phyloP scores from a whole-genome alignment of 768 basidiomycete genomes.

The Mycena haematopus region DNA sequence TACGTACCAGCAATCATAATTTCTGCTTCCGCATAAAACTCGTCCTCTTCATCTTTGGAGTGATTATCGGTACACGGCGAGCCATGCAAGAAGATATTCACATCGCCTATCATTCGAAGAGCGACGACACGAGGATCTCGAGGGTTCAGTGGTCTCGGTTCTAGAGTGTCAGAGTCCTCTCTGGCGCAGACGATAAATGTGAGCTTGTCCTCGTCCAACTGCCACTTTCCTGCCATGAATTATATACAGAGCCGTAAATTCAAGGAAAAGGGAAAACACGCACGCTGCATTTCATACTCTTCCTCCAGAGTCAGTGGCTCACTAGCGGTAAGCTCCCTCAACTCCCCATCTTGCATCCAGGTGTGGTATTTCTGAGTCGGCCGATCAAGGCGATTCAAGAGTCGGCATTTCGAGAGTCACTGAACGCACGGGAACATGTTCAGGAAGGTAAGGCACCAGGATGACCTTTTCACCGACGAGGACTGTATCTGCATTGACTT shows the following conservation, averaged over 20 bases:
- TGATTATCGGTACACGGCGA: constrained; percentile 25
- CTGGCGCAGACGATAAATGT: constrained; percentile 88
- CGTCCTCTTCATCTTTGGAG: constrained; percentile 39
- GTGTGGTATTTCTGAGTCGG: constrained; percentile 73
- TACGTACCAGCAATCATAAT: constrained; percentile 89
- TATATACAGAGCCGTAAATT: not conserved
- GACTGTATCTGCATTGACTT: constrained; percentile 66
- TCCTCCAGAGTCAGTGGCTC: constrained; percentile 82
- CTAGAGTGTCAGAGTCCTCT: constrained; percentile 30
- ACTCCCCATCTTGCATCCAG: constrained; percentile 84
- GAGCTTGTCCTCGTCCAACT: constrained; percentile 84
- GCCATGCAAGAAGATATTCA: constrained; percentile 86
- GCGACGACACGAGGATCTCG: constrained; percentile 41
- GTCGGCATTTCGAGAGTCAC: not conserved
- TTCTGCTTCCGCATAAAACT: constrained; percentile 81
- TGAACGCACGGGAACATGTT: constrained; percentile 52
- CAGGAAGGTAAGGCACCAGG: constrained; percentile 80
- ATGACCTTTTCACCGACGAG: constrained; percentile 72
- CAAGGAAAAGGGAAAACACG: not conserved
- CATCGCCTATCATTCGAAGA: constrained; percentile 86
- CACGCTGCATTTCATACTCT: constrained; percentile 91
- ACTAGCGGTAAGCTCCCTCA: constrained; percentile 82
- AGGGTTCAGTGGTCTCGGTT: constrained; percentile 27
- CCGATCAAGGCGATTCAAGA: constrained; percentile 9
- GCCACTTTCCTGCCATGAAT: constrained; percentile 76